Evolutionary conservation across 2,329 filamentous ascomycete genomes (phyloP), one percentile per base, ranked within the genome.

Genomic region (Clarireedia homoeocarpa): DNA sequence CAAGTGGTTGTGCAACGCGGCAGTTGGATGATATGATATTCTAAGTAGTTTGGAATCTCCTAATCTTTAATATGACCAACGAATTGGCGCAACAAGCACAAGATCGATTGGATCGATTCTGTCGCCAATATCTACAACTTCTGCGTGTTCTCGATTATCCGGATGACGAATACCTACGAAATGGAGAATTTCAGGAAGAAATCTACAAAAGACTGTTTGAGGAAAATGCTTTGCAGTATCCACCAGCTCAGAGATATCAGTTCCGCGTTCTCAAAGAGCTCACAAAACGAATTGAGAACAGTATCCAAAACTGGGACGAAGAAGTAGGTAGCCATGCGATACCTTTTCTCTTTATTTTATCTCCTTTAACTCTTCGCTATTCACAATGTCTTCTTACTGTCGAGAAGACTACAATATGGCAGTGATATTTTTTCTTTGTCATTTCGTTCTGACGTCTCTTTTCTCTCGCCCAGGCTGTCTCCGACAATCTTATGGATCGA

Each of bases 261-360:
- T 71, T 86, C 15, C 80, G 83, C 58, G 80, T 89, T 1, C 71
- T 96, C 51, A 96, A 95, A 69, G 75, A 82, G 60, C 76, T 96
- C 36, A 74, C 90, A 12, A 72, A 76, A 6, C 80, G 76, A 56
- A 84, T 96, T 52, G 89, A 96, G 70, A 73, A 77, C 30, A 81
- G 86, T 36, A 89, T 95, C 48, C 77, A 82, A 56, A 84, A 96
- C 70, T 91, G 90, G 71, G 88, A 96, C 64, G 78, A 89, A 77
- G 83, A 95, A 85, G 91, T 95, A 86, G 76, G 88, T 75, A 38
- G 39, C 17, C 17, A 44, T 55, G 53, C 53, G 20, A 1, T 44
- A 10, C 10, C 59, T 55, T 56, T 53, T 55, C 59, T 36, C 54
- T 53, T 60, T 50, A 40, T 40, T 54, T 14, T 9, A 34, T 34